These are phyloP conservation scores for Erysimum cheiranthoides DNA, from an alignment of 345 rosid genomes.

Conservation along the genomic window DNA sequence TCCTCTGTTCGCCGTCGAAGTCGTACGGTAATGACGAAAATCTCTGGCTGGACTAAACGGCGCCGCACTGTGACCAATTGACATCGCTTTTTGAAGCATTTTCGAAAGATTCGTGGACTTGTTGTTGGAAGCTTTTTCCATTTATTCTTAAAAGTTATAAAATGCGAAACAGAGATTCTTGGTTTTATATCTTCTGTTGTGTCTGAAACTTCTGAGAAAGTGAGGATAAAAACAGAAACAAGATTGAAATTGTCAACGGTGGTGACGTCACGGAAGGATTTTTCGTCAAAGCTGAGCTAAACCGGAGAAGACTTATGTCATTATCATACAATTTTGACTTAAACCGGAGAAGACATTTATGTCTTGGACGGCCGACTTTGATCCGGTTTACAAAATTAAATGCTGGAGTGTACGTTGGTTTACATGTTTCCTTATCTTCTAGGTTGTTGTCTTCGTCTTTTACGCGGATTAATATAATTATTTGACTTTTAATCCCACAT, in stretches of 20 bases:
- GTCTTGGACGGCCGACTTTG: constrained; percentile 32
- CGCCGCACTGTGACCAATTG: constrained; percentile 46
- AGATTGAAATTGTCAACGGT: constrained; percentile 21
- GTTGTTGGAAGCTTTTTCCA: constrained; percentile 43
- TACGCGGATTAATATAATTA: constrained; percentile 31
- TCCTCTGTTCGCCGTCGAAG: constrained; percentile 36
- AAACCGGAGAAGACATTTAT: constrained; percentile 37
- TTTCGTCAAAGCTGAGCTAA: constrained; percentile 38
- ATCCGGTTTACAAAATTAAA: constrained; percentile 24
- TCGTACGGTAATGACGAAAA: constrained; percentile 33
- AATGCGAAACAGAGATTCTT: constrained; percentile 15
- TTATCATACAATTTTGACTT: constrained; percentile 16
- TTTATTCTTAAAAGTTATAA: constrained; percentile 5
- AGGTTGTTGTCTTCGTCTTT: constrained; percentile 5
- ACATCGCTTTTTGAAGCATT: constrained; percentile 62
- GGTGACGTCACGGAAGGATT: neutral
- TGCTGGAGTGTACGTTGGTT: constrained; percentile 18
- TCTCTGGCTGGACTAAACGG: constrained; percentile 73
- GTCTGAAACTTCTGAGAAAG: constrained; percentile 40
- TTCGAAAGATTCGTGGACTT: constrained; percentile 54
- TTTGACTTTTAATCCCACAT: constrained; percentile 37
- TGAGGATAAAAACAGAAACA: neutral
- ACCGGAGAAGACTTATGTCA: constrained; percentile 34
- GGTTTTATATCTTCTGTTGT: constrained; percentile 32
- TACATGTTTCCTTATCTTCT: neutral